Evolutionary conservation across 495 filamentous ascomycete species (phyloP), one percentile per base, ranked within the genome.

Genomic region (Hypoxylon subgilvum): DNA sequence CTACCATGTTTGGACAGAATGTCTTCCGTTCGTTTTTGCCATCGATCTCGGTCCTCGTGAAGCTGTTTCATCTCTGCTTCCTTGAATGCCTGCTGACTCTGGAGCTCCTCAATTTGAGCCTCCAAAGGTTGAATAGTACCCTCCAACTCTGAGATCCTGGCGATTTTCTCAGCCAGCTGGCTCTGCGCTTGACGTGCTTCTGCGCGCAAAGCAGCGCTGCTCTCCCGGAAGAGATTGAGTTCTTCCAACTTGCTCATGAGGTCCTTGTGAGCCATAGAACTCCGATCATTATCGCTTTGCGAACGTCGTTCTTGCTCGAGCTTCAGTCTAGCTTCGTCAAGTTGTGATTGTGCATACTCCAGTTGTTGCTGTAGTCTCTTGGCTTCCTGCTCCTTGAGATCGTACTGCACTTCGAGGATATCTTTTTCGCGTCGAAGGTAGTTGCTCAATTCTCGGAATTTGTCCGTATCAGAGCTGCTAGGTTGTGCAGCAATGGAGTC

Each of bases 381-480:
- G 45, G 82, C 79, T 67, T 97, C 94, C 66, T 96, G 89, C 0
- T 86, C 76, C 40, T 90, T 90, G 25, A 96, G 80, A 57, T 97
- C 91, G 54, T 90, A 90, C 66, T 97, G 92, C 5, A 96, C 90
- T 52, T 97, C 92, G 2, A 97, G 85, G 62, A 99, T 97, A 65
- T 97, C 92, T 75, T 97, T 97, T 75, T 97, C 95, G 36, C 89
- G 85, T n/a, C 95, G 86, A 46, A 97, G 76, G 72, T 91, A 97
- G 42, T 83, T 86, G 72, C 95, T 92, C 31, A 97, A 81, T 65
- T 96, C 91, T 50, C 92, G 87, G 19, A 96, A 82, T 53, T 88
- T 88, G 34, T 82, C 78, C 4, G 68, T 55, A 6, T 78, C 71
- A 4, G 71, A 68, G 16, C 76, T 70, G 21, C 75, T 68, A 5